Evolutionary conservation across 129 eudicot genomes (phyloP), one percentile per base, ranked within the genome.

Genomic region (Arctium minus): DNA sequence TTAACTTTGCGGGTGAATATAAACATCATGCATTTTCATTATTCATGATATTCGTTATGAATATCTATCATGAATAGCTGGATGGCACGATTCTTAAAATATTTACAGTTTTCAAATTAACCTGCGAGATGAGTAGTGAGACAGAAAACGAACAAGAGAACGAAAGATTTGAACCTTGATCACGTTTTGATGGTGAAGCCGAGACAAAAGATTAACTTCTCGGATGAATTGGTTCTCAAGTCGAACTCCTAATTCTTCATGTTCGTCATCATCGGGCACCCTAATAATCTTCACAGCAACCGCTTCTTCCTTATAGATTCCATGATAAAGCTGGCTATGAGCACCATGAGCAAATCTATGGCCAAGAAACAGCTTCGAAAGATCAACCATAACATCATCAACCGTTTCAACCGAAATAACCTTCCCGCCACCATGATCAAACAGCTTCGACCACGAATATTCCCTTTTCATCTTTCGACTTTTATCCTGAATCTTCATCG

Each of bases 321-420:
- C 98, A 91, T 89, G 98, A 88, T 91, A 92, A 86, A 94, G 98
- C 75, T 87, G 91, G 84, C 98, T 94, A 74, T 94, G 90, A 2
- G 97, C 98, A 38, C 98, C 98, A 77, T 92, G 94, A 86, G 98
- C 98, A 91, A 94, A 94, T 80, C 90, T 91, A 79, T 82, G 90
- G 53, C 98, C 98, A 32, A 94, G 84, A 22, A 89, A 86, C 29
- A 95, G 86, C 94, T 95, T 83, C 0, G 99, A 92, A 78, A 91
- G 97, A 88, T 95, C 97, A 81, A 90, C 92, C 91, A 83, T 85
- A 80, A 78, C 78, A 82, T 88, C 97, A 40, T 95, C 97, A 17
- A 81, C 89, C 64, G 90, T 77, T 77, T 91, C 99, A 9, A 95
- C 94, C 50, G 97, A 82, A 15, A 90, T 90, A 71, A 95, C 99